Percentiles rank a stretch among this genome's conserved stretches.
These are phyloP conservation scores for Fraxinus pennsylvanica DNA, from an alignment of 257 asterid species.

Conservation along the genomic window DNA sequence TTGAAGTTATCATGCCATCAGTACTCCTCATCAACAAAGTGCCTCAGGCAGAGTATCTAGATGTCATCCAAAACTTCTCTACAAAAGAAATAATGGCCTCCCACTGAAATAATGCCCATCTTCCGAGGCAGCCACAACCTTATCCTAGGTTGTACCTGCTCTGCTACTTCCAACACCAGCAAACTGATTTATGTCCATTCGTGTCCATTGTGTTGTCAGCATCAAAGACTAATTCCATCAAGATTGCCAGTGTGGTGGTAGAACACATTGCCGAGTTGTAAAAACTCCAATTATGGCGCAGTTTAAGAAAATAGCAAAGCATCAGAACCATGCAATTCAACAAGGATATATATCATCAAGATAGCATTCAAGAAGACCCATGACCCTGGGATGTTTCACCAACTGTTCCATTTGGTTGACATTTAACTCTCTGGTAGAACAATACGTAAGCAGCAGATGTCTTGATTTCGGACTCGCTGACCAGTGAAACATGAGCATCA, in stretches of 20 bases:
- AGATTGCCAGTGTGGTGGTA: background rate
- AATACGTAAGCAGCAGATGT: conserved; percentile 93
- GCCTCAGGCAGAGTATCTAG: background rate
- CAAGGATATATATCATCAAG: background rate
- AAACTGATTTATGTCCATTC: background rate
- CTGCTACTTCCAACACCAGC: background rate
- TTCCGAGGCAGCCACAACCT: background rate
- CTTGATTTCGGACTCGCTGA: conserved; percentile 65
- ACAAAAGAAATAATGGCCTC: conserved; percentile 14
- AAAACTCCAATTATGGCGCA: conserved; percentile 3
- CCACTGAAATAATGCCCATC: conserved; percentile 1
- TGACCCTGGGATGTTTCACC: conserved; percentile 50
- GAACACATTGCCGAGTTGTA: conserved; percentile 1
- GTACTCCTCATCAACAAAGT: background rate
- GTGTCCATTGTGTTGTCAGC: background rate
- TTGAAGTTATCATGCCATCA: background rate
- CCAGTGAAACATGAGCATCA: conserved; percentile 81
- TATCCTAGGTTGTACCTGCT: conserved; percentile 15
- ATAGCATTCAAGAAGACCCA: conserved; percentile 32
- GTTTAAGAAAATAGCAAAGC: conserved; percentile 4
- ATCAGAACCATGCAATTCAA: background rate
- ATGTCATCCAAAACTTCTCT: conserved; percentile 20
- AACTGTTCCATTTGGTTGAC: conserved; percentile 30
- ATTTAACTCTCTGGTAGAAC: conserved; percentile 77
- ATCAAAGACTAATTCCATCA: background rate